Conservation (phyloP, 352 stramenopile species). For the Globisporangium rhizosaccharum region DNA sequence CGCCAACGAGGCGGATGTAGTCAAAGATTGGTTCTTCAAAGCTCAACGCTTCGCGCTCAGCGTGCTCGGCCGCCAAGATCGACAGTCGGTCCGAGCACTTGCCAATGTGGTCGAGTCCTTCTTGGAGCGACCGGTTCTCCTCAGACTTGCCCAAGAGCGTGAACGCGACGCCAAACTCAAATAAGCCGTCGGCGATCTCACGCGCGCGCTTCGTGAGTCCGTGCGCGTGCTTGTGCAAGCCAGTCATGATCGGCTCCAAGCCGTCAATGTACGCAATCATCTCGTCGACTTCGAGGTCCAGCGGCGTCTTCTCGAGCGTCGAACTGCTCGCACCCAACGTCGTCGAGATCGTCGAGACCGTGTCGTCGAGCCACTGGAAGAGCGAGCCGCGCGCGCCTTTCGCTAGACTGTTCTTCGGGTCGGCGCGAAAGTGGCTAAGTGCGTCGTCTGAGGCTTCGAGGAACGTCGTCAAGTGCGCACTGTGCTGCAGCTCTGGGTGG, state of each 20-base stretch:
- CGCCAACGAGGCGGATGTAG: slow-evolving; percentile 95
- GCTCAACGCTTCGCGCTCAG: slow-evolving; percentile 88
- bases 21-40: slow-evolving; percentile 96
- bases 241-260: slow-evolving; percentile 93
- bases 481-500: slow-evolving; percentile 83
- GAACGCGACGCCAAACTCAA: slow-evolving; percentile 96
- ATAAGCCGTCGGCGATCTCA: slow-evolving; percentile 94
- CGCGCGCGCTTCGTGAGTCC: slow-evolving; percentile 91
- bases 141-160: slow-evolving; percentile 92
- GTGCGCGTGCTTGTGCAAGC: slow-evolving; percentile 92
- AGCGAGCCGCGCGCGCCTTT: slow-evolving; percentile 50
- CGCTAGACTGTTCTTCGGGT: slow-evolving; percentile 49
- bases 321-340: slow-evolving; percentile 45
- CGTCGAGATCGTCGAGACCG: slow-evolving; percentile 77
- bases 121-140: slow-evolving; percentile 90
- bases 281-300: slow-evolving; percentile 94
- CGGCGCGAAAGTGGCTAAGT: slow-evolving; percentile 52
- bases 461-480: slow-evolving; percentile 80
- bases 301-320: slow-evolving; percentile 79
- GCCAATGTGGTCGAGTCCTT: slow-evolving; percentile 90
- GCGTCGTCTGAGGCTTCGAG: slow-evolving; percentile 75
- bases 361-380: slow-evolving; percentile 88
- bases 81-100: slow-evolving; percentile 91
- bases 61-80: slow-evolving; percentile 89
- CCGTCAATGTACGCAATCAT: slow-evolving; percentile 95